phyloP scores from a whole-genome alignment of 805 yeast genomes.

The Cyberlindnera xylosilytica region DNA sequence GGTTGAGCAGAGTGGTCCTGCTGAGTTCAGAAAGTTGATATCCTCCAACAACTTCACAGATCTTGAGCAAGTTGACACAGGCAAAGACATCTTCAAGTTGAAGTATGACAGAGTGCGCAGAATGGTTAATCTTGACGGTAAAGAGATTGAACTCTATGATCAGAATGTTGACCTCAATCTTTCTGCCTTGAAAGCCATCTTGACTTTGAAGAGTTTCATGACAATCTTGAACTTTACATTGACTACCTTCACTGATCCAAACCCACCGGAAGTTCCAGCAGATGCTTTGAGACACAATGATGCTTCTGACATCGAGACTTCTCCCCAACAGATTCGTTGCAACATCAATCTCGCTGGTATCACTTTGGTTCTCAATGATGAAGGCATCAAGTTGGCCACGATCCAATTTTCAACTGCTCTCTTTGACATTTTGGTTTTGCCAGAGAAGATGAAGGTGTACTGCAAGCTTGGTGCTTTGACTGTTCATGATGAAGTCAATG shows the following conservation, averaged over 20 bases:
- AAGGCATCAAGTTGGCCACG: conserved; percentile 78
- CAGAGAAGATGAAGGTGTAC: conserved; percentile 70
- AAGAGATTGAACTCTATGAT: conserved; percentile 66
- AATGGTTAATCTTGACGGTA: conserved; percentile 49
- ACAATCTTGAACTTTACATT: conserved; percentile 77
- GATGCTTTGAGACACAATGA: conserved; percentile 69
- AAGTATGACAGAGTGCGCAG: conserved; percentile 58
- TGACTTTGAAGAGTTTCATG: conserved; percentile 74
- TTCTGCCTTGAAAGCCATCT: conserved; percentile 72
- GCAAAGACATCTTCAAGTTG: conserved; percentile 54
- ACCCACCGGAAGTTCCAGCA: conserved; percentile 63
- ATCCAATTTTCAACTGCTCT: conserved; percentile 71
- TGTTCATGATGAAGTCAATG: conserved; percentile 71
- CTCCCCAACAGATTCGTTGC: conserved; percentile 76
- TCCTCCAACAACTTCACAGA: conserved; percentile 55
- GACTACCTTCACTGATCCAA: conserved; percentile 86
- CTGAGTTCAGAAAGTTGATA: conserved; percentile 64
- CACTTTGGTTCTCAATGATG: conserved; percentile 74
- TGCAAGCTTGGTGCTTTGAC: conserved; percentile 77
- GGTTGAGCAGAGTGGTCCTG: conserved; percentile 57
- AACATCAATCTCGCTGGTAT: conserved; percentile 69
- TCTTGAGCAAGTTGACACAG: conserved; percentile 33
- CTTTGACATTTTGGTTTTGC: conserved; percentile 60
- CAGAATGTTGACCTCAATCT: conserved; percentile 69
- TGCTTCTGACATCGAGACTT: conserved; percentile 48